Conservation (phyloP, 352 stramenopile species). For the Phytopythium litorale region DNA sequence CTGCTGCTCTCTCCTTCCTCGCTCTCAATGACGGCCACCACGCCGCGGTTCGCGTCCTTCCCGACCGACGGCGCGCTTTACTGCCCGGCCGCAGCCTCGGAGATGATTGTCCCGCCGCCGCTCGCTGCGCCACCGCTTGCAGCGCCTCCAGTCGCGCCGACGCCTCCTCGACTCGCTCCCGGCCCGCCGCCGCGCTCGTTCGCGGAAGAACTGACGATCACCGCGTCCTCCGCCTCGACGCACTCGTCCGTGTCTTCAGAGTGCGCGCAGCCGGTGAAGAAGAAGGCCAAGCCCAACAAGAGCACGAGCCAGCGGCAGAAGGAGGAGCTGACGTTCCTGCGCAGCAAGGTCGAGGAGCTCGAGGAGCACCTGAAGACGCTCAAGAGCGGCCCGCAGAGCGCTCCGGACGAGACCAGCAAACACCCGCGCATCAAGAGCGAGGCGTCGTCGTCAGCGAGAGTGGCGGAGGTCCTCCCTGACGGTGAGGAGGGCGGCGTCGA, state of each 20-base stretch:
- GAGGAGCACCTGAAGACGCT: slow-evolving; percentile 17
- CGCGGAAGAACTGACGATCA: neutral
- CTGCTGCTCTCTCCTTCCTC: neutral
- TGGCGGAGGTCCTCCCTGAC: neutral
- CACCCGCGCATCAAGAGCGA: neutral
- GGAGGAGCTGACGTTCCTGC: slow-evolving; percentile 29
- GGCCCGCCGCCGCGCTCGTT: neutral
- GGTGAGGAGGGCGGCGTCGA: neutral
- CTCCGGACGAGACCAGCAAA: neutral
- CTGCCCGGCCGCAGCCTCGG: neutral
- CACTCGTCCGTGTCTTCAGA: neutral
- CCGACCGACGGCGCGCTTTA: neutral
- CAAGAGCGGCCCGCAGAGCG: slow-evolving; percentile 3
- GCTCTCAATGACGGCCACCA: neutral
- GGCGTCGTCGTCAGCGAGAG: neutral
- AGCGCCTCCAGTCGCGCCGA: neutral
- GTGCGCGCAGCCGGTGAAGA: slow-evolving; percentile 10
- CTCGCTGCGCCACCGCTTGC: neutral
- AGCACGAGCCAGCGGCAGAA: slow-evolving; percentile 37
- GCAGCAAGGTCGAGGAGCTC: slow-evolving; percentile 19
- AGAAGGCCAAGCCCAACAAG: slow-evolving; percentile 32
- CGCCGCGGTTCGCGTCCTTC: neutral
- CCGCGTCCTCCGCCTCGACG: neutral
- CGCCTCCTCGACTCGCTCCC: neutral
- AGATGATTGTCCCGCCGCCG: neutral